phyloP scores from a whole-genome alignment of 331 rosid species.

The Pyracantha coccinea region DNA sequence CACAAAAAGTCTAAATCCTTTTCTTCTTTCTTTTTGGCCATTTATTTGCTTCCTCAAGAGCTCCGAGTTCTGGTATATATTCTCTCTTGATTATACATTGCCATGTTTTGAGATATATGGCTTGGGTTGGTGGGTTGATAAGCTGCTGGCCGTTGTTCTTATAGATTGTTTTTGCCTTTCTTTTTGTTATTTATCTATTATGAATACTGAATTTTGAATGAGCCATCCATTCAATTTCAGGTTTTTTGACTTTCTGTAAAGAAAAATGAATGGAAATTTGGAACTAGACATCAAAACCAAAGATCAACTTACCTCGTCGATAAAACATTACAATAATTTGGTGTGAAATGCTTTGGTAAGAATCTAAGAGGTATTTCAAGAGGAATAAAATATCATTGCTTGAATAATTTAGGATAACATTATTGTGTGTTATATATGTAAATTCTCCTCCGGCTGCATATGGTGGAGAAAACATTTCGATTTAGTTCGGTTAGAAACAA shows the following conservation, averaged over 20 bases:
- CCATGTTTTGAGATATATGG: background rate
- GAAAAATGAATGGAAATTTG: background rate
- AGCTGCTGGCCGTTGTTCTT: background rate
- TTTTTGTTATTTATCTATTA: background rate
- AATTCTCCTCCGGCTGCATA: too few relatives aligned
- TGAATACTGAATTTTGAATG: background rate
- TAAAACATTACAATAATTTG: too few relatives aligned
- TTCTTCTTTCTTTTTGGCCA: background rate
- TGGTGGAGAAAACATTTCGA: too few relatives aligned
- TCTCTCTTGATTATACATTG: background rate
- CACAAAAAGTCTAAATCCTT: slow-evolving; percentile 30
- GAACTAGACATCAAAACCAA: background rate
- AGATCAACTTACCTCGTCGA: too few relatives aligned
- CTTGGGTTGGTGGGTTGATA: background rate
- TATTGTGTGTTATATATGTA: too few relatives aligned
- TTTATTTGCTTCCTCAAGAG: background rate
- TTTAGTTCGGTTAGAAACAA: too few relatives aligned
- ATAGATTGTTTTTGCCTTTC: background rate
- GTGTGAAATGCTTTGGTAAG: too few relatives aligned
- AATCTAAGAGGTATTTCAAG: too few relatives aligned
- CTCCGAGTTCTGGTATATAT: background rate
- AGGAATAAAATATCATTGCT: too few relatives aligned
- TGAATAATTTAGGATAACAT: too few relatives aligned
- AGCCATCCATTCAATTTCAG: background rate
- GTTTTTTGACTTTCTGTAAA: background rate